Conservation (phyloP, 202 grass and related monocot species). For the Setaria viridis region DNA sequence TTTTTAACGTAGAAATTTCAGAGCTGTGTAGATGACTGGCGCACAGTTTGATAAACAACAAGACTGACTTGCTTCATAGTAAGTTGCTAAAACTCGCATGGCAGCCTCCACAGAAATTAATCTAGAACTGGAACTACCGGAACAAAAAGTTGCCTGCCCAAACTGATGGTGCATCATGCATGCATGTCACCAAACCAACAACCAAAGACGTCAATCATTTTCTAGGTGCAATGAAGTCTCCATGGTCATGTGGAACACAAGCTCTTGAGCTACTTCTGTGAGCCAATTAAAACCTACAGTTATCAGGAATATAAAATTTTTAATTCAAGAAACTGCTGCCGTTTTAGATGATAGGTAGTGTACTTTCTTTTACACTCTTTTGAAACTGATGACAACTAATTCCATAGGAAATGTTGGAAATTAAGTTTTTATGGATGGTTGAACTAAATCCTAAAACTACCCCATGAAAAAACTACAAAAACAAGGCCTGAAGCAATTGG, state of each 20-base stretch:
- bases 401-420: not conserved
- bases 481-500: not conserved
- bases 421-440: not conserved
- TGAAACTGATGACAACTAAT: not conserved
- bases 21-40: not conserved
- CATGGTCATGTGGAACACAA: not conserved
- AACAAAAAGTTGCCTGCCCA: no score
- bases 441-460: not conserved
- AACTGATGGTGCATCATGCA: not conserved
- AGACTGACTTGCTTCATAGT: no score
- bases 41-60: not conserved
- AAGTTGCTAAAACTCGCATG: no score
- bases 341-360: no score
- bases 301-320: not conserved
- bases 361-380: not conserved
- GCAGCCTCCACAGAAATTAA: no score
- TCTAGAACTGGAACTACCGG: no score
- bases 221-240: not conserved
- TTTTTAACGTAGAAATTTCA: not conserved
- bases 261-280: not conserved
- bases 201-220: not conserved
- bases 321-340: no score
- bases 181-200: not conserved
- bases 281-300: not conserved
- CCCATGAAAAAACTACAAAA: not conserved